phyloP scores from a whole-genome alignment of 1,139 yeast genomes.

The Protomyces lactucae-debilis region DNA sequence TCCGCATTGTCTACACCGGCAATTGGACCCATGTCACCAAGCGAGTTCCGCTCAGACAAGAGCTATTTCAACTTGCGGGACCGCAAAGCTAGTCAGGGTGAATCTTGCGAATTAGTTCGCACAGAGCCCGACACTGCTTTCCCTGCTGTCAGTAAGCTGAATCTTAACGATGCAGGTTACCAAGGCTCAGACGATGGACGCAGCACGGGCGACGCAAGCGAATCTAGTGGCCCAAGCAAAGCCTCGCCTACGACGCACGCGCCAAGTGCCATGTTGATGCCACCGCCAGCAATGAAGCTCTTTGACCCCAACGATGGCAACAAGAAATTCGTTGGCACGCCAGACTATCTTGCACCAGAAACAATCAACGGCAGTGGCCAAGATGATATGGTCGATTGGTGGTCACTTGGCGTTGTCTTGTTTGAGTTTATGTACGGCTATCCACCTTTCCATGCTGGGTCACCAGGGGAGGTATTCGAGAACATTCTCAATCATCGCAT shows the following conservation, averaged over 20 bases:
- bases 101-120: background rate
- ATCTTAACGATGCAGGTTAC: background rate
- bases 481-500: slow-evolving; percentile 69
- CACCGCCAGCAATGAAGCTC: slow-evolving; percentile 51
- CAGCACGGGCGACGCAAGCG: slow-evolving; percentile 5
- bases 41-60: slow-evolving; percentile 13
- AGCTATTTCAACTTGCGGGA: slow-evolving; percentile 15
- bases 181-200: slow-evolving; percentile 12
- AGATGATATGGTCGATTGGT: slow-evolving; percentile 91
- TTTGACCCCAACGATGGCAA: slow-evolving; percentile 59
- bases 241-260: background rate
- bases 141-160: slow-evolving; percentile 9
- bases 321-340: slow-evolving; percentile 85
- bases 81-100: slow-evolving; percentile 7
- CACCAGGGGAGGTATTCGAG: slow-evolving; percentile 76
- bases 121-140: background rate
- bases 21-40: slow-evolving; percentile 17
- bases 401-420: slow-evolving; percentile 94
- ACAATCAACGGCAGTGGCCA: slow-evolving; percentile 83
- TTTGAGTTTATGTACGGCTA: slow-evolving; percentile 90
- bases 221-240: slow-evolving; percentile 4
- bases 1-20: slow-evolving; percentile 30
- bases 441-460: slow-evolving; percentile 86
- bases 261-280: slow-evolving; percentile 12
- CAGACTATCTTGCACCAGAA: slow-evolving; percentile 96